A percentile compares a stretch with the other conserved stretches of the same genome.
Evolutionary conservation across 306 rosid species (phyloP).

Genomic region (Prunus mongolica): DNA sequence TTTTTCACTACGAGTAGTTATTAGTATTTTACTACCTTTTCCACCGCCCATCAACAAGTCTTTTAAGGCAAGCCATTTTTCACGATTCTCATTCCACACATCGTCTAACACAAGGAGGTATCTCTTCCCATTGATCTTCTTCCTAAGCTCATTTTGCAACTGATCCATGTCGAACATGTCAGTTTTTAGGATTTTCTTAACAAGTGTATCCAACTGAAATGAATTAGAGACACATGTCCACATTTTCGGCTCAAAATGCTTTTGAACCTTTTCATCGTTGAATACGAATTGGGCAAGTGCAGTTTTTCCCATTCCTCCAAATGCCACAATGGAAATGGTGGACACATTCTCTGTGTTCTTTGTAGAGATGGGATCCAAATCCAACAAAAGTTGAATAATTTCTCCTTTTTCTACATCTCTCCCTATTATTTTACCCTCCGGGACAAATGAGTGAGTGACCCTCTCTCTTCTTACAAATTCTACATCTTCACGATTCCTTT

Average conservation of each 20-base stretch:
- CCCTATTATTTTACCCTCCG: no score
- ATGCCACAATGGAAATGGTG: not conserved
- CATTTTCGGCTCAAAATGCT: not conserved
- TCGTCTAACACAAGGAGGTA: constrained; percentile 44
- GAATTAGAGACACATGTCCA: not conserved
- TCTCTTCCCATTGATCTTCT: not conserved
- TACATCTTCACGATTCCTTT: rapidly evolving
- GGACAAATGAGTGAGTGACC: no score
- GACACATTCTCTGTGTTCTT: not conserved
- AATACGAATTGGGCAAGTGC: not conserved
- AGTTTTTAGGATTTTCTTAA: not conserved
- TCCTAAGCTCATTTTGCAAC: not conserved
- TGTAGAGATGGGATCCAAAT: no score
- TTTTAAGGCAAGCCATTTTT: constrained; percentile 15
- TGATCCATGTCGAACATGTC: not conserved
- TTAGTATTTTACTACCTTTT: constrained; percentile 27
- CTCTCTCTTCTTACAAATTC: no score
- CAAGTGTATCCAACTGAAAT: not conserved
- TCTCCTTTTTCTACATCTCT: no score
- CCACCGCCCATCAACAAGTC: constrained; percentile 25
- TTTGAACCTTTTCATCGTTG: rapidly evolving
- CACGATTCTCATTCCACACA: constrained; percentile 30
- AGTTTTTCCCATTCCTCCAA: not conserved
- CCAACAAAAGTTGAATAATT: no score
- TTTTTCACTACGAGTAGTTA: constrained; percentile 25